These are phyloP conservation scores for Solanum corneliomulleri DNA, from an alignment of 257 asterid genomes.

Conservation along the genomic window DNA sequence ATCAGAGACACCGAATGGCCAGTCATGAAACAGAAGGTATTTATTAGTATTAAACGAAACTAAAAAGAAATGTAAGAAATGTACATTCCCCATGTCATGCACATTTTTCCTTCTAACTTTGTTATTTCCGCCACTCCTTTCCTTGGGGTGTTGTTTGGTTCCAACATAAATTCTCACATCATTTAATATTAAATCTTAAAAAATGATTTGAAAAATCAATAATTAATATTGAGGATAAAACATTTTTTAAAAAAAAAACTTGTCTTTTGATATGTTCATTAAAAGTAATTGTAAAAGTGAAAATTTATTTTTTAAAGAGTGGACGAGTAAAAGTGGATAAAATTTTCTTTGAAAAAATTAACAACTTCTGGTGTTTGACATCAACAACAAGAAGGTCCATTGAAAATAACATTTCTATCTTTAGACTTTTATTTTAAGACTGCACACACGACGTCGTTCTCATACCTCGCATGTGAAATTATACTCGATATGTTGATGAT, in stretches of 20 bases:
- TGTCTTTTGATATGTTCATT: background rate
- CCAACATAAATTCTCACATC: background rate
- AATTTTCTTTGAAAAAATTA: no score
- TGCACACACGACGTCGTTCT: background rate
- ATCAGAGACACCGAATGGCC: background rate
- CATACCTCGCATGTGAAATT: accelerated
- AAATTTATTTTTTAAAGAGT: background rate
- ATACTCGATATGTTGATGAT: background rate
- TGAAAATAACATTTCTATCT: background rate
- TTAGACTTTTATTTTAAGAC: background rate
- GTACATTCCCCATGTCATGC: background rate
- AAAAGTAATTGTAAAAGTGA: no score
- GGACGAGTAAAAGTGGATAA: background rate
- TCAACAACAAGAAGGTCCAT: background rate
- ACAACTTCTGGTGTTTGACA: background rate
- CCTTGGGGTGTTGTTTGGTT: background rate
- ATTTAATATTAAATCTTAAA: no score
- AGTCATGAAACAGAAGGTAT: background rate
- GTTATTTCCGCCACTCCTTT: background rate
- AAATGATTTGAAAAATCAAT: no score
- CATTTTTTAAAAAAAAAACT: background rate
- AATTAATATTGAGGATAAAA: background rate
- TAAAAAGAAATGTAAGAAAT: background rate
- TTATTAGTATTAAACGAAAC: background rate
- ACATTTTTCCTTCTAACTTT: background rate